Evolutionary conservation across 2,329 filamentous ascomycete species (phyloP).

Genomic region (Lachnellula hyalina): DNA sequence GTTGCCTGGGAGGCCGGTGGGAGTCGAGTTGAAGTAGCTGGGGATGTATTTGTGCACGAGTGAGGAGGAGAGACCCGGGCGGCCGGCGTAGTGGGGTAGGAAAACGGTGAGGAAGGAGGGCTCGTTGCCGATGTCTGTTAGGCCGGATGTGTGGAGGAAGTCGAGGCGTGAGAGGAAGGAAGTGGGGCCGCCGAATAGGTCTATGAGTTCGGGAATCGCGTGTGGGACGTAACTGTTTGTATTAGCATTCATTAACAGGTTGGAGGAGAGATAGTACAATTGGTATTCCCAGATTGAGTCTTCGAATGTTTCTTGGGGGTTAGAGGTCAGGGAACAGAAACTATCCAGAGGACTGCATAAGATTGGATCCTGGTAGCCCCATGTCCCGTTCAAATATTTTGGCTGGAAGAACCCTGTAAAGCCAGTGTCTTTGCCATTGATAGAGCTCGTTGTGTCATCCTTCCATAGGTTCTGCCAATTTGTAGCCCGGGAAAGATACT

Average conservation of each 20-base stretch:
- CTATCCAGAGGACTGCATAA: constrained; percentile 7
- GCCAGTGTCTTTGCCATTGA: constrained; percentile 50
- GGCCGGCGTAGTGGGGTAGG: constrained; percentile 66
- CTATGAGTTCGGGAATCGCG: constrained; percentile 46
- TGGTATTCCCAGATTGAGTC: constrained; percentile 66
- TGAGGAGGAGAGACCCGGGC: constrained; percentile 41
- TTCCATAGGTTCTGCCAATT: constrained; percentile 62
- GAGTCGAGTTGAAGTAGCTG: constrained; percentile 52
- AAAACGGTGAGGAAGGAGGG: constrained; percentile 60
- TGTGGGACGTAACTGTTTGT: constrained; percentile 39
- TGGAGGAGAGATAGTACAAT: constrained; percentile 20
- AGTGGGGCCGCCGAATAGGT: constrained; percentile 53
- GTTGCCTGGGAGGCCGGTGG: constrained; percentile 61
- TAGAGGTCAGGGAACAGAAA: constrained; percentile 18
- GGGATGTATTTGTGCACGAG: constrained; percentile 63
- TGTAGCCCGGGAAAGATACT: constrained; percentile 18
- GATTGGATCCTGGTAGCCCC: constrained; percentile 63
- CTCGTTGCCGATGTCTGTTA: constrained; percentile 60
- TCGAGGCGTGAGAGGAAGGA: constrained; percentile 55
- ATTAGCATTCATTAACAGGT: background rate
- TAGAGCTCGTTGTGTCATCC: constrained; percentile 46
- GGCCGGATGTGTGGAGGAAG: constrained; percentile 52
- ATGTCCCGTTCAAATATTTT: constrained; percentile 60
- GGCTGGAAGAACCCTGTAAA: constrained; percentile 68
- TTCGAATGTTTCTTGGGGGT: constrained; percentile 60